A percentile compares a stretch with the other conserved stretches of the same genome.
These are phyloP conservation scores for Epichloe sp. DNA, from an alignment of 2,329 filamentous ascomycete species.

Conservation along the genomic window DNA sequence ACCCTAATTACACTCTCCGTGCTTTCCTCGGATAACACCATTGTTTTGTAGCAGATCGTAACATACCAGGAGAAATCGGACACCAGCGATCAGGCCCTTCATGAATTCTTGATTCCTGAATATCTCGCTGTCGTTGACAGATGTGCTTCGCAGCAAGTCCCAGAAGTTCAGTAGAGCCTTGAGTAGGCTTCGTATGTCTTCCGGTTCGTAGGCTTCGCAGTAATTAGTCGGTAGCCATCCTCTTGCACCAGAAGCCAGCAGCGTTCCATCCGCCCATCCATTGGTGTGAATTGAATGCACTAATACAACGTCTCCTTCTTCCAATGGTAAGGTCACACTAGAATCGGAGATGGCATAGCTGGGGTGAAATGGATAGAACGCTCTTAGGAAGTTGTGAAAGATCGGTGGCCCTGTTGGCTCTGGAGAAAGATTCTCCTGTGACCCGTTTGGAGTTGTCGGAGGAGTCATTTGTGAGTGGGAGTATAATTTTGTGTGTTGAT, in stretches of 20 bases:
- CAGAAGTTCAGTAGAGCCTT: slow-evolving; percentile 83
- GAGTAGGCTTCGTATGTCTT: slow-evolving; percentile 71
- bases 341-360: slow-evolving; percentile 63
- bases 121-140: slow-evolving; percentile 60
- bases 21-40: background rate
- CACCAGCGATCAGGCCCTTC: slow-evolving; percentile 84
- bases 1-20: background rate
- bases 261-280: slow-evolving; percentile 93
- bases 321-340: slow-evolving; percentile 77
- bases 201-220: slow-evolving; percentile 86
- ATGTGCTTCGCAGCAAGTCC: slow-evolving; percentile 73
- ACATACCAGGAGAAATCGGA: slow-evolving; percentile 76
- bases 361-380: slow-evolving; percentile 86
- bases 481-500: slow-evolving; percentile 28
- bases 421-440: slow-evolving; percentile 42
- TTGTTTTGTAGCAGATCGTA: background rate
- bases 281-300: slow-evolving; percentile 97
- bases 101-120: slow-evolving; percentile 91
- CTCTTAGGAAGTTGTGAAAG: slow-evolving; percentile 90
- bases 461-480: slow-evolving; percentile 57
- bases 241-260: slow-evolving; percentile 70
- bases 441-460: slow-evolving; percentile 59
- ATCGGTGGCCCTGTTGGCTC: slow-evolving; percentile 41
- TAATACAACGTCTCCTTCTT: slow-evolving; percentile 81
- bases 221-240: slow-evolving; percentile 98